Base-by-base conservation (phyloP, 2,329 filamentous ascomycete species). In the Arthrobotrys sphaeroides region DNA sequence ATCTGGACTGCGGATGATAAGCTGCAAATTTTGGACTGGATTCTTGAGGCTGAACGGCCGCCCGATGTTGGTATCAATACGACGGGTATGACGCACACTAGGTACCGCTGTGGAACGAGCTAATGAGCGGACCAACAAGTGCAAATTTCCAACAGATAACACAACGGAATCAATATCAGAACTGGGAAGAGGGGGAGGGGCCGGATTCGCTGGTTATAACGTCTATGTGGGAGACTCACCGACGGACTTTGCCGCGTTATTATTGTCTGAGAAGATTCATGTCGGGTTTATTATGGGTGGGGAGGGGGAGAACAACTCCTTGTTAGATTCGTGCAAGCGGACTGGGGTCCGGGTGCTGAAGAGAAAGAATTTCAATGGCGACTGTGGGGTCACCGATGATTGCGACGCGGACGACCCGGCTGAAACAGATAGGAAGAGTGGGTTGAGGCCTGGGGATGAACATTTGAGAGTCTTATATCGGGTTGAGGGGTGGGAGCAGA, bases 1-100 rank as follows among this genome's bases (percentile, higher is more conserved):
- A 66, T 73, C 43, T 67, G 61, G 69, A 73, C 69, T 12, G 69
- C 69, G n/a, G 69, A 66, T 6, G 69, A 67, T 62, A 73, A 73
- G 62, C 31, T 73, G 43, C 61, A 43, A 49, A 67, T 67, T 40
- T 36, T 67, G 36, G 26, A 73, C 43, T 22, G 20, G 1, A 43
- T 73, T 47, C 60, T 65, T 18, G 59, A 47, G 40, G 24, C 31
- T 55, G 51, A 47, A 20, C 49, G 33, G 51, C 47, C 24, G 12
- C 13, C 49, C n/a, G n/a, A 1, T 28, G 18, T 20, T 22, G 62
- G 10, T 22, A 16, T 13, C 43, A 16, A 38, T 16, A 38, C 26
- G 38, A 20, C 59, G 55, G 55, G 24, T n/a, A 28, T 38, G 13
- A 55, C 28, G 31, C 13, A 36, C 31, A 38, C 51, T 55, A 24